Evolutionary conservation across 108 stramenopile genomes (phyloP).

Genomic region (Stephanodiscus triporus): DNA sequence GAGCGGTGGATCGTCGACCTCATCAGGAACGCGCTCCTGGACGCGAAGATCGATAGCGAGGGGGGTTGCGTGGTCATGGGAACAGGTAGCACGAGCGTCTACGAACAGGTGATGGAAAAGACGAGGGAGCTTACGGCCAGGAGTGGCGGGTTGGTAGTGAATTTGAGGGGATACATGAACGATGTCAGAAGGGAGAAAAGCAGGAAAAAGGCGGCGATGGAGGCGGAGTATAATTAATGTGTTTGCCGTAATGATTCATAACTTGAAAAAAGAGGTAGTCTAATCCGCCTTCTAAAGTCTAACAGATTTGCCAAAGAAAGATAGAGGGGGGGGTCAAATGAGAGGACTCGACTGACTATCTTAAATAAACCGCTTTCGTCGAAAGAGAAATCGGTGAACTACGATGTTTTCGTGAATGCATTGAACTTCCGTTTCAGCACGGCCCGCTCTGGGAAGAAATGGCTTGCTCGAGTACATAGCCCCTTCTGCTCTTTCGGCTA

Average conservation of each 20-base stretch:
- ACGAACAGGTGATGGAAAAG: constrained; percentile 96
- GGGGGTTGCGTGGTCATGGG: constrained; percentile 97
- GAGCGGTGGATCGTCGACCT: constrained; percentile 99
- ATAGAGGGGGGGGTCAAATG: too few species aligned
- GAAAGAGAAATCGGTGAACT: constrained; percentile 20
- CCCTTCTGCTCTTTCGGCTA: constrained; percentile 41
- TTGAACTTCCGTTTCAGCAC: constrained; percentile 39
- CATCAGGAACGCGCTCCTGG: constrained; percentile 91
- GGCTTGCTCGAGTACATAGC: constrained; percentile 16
- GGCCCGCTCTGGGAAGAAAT: constrained; percentile 18
- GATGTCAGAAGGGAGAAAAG: constrained; percentile 69
- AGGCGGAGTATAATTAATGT: constrained; percentile 26
- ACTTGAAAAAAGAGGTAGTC: too few species aligned
- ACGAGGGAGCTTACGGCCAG: constrained; percentile 93
- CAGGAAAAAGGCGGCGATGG: constrained; percentile 60
- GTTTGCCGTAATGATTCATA: too few species aligned
- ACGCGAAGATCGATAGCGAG: constrained; percentile 96
- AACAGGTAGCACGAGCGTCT: constrained; percentile 67
- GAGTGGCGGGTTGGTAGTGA: constrained; percentile 72
- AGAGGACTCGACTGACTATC: too few species aligned
- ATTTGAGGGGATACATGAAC: constrained; percentile 65
- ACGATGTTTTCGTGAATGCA: constrained; percentile 25
- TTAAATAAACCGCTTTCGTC: background rate
- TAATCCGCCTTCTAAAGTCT: too few species aligned
- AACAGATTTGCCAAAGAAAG: too few species aligned